A percentile compares a stretch with the other conserved stretches of the same genome.
These are phyloP conservation scores for Iberis pinnata DNA, from an alignment of 345 rosid species.

Conservation along the genomic window DNA sequence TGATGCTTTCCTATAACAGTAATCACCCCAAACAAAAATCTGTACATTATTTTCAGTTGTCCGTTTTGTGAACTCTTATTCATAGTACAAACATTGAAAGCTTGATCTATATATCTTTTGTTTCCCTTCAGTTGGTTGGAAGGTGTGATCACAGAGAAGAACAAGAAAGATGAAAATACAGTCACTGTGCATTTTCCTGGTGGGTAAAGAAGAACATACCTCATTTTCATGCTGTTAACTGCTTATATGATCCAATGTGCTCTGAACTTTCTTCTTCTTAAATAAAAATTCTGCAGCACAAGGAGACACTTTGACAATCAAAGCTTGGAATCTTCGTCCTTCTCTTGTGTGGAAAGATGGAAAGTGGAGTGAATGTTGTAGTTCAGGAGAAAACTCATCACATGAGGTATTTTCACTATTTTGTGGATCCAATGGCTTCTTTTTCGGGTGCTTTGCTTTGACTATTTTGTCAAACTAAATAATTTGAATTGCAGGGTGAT, in stretches of 20 bases:
- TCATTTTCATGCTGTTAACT: not conserved
- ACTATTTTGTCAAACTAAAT: constrained; percentile 7
- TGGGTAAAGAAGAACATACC: constrained; percentile 22
- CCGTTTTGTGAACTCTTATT: not conserved
- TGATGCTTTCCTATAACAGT: not conserved
- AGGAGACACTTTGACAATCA: constrained; percentile 50
- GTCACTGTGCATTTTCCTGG: constrained; percentile 78
- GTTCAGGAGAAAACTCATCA: constrained; percentile 36
- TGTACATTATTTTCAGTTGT: not conserved
- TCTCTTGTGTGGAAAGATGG: constrained; percentile 83
- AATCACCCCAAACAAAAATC: not conserved
- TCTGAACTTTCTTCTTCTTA: not conserved
- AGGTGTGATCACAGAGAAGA: constrained; percentile 77
- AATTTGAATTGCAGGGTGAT: constrained; percentile 61
- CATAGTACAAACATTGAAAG: not conserved
- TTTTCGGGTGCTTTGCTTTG: not conserved
- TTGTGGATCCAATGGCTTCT: constrained; percentile 5
- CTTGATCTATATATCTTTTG: constrained; percentile 10
- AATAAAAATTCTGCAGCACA: constrained; percentile 40
- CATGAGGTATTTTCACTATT: constrained; percentile 43
- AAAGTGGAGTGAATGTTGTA: constrained; percentile 79
- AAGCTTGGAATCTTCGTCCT: constrained; percentile 83
- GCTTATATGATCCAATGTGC: constrained; percentile 6
- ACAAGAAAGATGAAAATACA: constrained; percentile 64
- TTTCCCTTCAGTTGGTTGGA: constrained; percentile 79